Evolutionary conservation across 257 asterid species (phyloP).

Genomic region (Scutellaria galericulata): DNA sequence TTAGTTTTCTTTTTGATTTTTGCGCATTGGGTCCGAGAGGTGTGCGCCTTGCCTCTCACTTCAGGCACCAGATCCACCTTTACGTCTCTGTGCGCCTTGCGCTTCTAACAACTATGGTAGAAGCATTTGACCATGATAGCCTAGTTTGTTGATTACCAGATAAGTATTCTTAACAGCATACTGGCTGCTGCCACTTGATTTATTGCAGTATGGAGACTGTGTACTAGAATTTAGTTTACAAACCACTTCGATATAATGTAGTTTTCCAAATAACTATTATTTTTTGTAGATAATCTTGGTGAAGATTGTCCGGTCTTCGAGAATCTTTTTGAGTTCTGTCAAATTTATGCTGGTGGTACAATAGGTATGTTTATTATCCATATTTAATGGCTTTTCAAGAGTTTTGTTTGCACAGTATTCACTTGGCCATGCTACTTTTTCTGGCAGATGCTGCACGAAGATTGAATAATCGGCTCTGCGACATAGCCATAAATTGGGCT

Average conservation of each 20-base stretch:
- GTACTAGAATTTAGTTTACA: conserved; percentile 1
- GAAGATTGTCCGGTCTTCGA: conserved; percentile 98
- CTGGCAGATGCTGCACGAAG: conserved; percentile 93
- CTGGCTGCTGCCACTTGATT: neutral
- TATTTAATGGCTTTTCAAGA: conserved; percentile 24
- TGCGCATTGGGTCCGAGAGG: too few relatives aligned
- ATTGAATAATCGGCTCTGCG: conserved; percentile 86
- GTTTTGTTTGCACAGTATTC: conserved; percentile 23
- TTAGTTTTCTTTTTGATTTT: too few relatives aligned
- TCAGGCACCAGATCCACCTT: too few relatives aligned
- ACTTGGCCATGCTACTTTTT: conserved; percentile 32
- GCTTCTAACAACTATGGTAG: neutral
- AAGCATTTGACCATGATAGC: neutral
- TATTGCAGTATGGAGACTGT: neutral
- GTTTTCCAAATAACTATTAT: conserved; percentile 30
- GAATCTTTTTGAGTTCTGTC: conserved; percentile 95
- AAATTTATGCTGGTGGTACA: conserved; percentile 98
- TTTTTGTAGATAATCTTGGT: conserved; percentile 83
- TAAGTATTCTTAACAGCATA: conserved; percentile 14
- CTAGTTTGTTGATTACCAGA: conserved; percentile 8
- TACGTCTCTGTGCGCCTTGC: too few relatives aligned
- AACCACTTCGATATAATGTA: neutral
- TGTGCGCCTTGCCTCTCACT: too few relatives aligned
- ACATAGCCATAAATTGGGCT: conserved; percentile 98
- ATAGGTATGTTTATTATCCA: conserved; percentile 59